Percentiles rank a stretch among this genome's conserved stretches.
Evolutionary conservation across 1,284 basidiomycete genomes (phyloP).

Genomic region (Sphaerobolus stellatus): DNA sequence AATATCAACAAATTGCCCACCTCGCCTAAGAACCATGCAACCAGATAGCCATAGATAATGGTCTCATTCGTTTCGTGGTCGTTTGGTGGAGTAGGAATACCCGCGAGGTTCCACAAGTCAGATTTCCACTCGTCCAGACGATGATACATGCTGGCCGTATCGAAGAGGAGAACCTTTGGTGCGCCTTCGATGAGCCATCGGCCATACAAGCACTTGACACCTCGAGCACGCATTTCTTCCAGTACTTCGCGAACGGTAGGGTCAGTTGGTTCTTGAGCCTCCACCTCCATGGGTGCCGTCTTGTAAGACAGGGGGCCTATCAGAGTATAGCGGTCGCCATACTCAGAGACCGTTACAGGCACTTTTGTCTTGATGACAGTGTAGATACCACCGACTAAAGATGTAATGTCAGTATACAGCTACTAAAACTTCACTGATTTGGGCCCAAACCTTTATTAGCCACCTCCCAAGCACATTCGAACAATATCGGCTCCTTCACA

Average conservation of each 20-base stretch:
- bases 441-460: slow-evolving; percentile 71
- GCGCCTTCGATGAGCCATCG: slow-evolving; percentile 98
- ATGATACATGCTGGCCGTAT: slow-evolving; percentile 86
- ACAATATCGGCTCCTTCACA: slow-evolving; percentile 76
- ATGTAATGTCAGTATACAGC: background rate
- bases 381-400: slow-evolving; percentile 91
- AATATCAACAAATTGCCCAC: slow-evolving; percentile 43
- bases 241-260: slow-evolving; percentile 70
- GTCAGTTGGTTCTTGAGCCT: slow-evolving; percentile 83
- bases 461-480: slow-evolving; percentile 93
- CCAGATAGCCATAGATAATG: slow-evolving; percentile 98
- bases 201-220: slow-evolving; percentile 93
- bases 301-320: slow-evolving; percentile 97
- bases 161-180: slow-evolving; percentile 92
- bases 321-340: slow-evolving; percentile 88
- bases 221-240: slow-evolving; percentile 78
- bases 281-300: slow-evolving; percentile 97
- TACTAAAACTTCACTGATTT: background rate
- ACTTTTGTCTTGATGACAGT: slow-evolving; percentile 99
- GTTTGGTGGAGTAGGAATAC: slow-evolving; percentile 93
- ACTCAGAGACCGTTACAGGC: slow-evolving; percentile 93
- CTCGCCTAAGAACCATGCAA: slow-evolving; percentile 99
- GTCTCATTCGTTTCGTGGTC: slow-evolving; percentile 99
- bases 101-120: slow-evolving; percentile 96
- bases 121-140: slow-evolving; percentile 97